These are phyloP conservation scores for Helichrysum umbraculigerum DNA, from an alignment of 129 eudicot genomes.

Conservation along the genomic window DNA sequence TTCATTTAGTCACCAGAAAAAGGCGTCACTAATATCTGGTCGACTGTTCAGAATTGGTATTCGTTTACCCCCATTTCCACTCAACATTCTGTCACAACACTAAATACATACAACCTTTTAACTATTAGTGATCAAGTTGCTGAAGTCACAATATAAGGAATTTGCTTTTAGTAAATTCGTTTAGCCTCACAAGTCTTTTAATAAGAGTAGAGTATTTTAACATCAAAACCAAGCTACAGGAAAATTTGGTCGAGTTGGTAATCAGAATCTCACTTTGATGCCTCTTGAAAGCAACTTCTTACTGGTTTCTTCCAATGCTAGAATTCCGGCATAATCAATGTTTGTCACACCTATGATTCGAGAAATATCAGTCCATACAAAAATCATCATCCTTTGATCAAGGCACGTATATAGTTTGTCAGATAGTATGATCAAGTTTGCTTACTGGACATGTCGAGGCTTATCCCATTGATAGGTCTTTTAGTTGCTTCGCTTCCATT, in stretches of 20 bases:
- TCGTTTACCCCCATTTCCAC: too few species aligned
- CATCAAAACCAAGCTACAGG: neutral
- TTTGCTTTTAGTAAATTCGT: neutral
- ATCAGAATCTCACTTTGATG: conserved; percentile 38
- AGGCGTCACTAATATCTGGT: too few species aligned
- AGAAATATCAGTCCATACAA: neutral
- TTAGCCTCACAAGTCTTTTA: neutral
- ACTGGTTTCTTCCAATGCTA: conserved; percentile 51
- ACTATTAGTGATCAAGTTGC: neutral
- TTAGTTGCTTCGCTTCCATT: conserved; percentile 30
- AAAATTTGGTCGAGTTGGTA: neutral
- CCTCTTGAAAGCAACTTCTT: conserved; percentile 47
- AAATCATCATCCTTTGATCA: neutral
- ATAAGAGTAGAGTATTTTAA: too few species aligned
- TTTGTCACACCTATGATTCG: conserved; percentile 44
- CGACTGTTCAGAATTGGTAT: too few species aligned
- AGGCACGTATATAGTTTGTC: too few species aligned
- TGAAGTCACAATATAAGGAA: neutral
- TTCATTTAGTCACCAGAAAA: too few species aligned
- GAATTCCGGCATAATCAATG: conserved; percentile 58
- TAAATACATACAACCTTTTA: neutral
- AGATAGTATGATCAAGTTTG: neutral
- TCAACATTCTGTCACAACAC: neutral
- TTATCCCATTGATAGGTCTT: conserved; percentile 40
- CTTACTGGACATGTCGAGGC: conserved; percentile 73